phyloP scores from a whole-genome alignment of 2,329 filamentous ascomycete species.

The Cercospora janseana region DNA sequence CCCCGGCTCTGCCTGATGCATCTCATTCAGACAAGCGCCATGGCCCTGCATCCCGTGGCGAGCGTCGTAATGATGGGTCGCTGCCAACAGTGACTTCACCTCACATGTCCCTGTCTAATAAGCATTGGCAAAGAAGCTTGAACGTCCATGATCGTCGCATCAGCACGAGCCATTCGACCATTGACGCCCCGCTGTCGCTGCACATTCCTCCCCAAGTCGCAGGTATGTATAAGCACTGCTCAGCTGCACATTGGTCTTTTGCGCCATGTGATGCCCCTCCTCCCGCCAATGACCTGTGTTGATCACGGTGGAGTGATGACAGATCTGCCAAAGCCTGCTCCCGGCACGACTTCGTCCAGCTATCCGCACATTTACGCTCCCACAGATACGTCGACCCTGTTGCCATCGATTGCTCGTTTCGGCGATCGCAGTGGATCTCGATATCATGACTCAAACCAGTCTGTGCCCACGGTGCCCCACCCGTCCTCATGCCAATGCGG shows the following conservation, averaged over 20 bases:
- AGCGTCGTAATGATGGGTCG: constrained; percentile 16
- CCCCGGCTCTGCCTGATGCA: constrained; percentile 15
- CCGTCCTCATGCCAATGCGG: constrained; percentile 29
- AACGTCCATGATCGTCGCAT: constrained; percentile 22
- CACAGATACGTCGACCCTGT: constrained; percentile 19
- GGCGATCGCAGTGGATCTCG: constrained; percentile 23
- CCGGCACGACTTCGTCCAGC: constrained; percentile 10
- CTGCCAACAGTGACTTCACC: constrained; percentile 22
- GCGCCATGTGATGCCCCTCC: constrained; percentile 17
- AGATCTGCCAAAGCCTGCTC: constrained; percentile 22
- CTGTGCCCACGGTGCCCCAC: constrained; percentile 25
- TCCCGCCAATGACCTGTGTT: constrained; percentile 8
- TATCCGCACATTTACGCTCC: constrained; percentile 8
- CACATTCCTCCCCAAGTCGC: constrained; percentile 23
- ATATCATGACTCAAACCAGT: constrained; percentile 22
- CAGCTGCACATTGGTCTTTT: constrained; percentile 12
- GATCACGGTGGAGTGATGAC: constrained; percentile 22
- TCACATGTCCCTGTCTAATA: constrained; percentile 16
- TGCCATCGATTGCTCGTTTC: constrained; percentile 33
- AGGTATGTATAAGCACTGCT: constrained; percentile 24
- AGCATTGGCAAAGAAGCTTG: constrained; percentile 28
- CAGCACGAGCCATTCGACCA: constrained; percentile 17
- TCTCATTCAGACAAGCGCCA: constrained; percentile 20
- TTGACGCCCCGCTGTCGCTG: constrained; percentile 25
- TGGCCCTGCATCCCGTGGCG: constrained; percentile 21